These are phyloP conservation scores for Hypericum perforatum DNA, from an alignment of 345 rosid species.

Conservation along the genomic window DNA sequence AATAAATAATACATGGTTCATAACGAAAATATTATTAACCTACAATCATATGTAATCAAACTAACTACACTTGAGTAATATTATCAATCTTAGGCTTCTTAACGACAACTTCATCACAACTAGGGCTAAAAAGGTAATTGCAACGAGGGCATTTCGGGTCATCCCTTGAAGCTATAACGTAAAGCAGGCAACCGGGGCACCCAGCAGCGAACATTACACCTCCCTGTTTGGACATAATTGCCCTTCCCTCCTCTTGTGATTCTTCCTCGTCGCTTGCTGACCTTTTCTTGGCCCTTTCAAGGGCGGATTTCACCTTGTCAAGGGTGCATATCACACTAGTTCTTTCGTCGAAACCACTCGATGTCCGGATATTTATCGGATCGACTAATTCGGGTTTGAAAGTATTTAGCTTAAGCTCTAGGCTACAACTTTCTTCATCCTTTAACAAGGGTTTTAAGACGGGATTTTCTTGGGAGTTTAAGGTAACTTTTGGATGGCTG, in stretches of 20 bases:
- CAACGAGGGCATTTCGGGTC: slow-evolving; percentile 2
- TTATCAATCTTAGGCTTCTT: background rate
- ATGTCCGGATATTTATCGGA: background rate
- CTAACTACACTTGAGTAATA: background rate
- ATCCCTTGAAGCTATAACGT: background rate
- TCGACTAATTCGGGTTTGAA: background rate
- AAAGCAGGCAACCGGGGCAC: background rate
- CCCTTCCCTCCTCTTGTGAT: background rate
- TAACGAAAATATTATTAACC: no score
- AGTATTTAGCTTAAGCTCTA: background rate
- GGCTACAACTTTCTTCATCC: background rate
- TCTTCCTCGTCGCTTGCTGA: background rate
- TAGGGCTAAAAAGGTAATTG: background rate
- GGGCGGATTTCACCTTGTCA: slow-evolving; percentile 2
- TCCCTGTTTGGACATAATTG: background rate
- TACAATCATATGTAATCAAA: no score
- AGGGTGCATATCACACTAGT: background rate
- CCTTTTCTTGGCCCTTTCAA: background rate
- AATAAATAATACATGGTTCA: no score
- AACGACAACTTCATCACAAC: background rate
- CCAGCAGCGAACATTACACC: background rate
- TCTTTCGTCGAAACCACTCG: background rate
- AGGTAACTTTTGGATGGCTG: no score
- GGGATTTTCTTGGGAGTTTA: no score
- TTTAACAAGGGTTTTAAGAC: background rate